phyloP scores from a whole-genome alignment of 495 filamentous ascomycete genomes.

The Penicillium daleae region DNA sequence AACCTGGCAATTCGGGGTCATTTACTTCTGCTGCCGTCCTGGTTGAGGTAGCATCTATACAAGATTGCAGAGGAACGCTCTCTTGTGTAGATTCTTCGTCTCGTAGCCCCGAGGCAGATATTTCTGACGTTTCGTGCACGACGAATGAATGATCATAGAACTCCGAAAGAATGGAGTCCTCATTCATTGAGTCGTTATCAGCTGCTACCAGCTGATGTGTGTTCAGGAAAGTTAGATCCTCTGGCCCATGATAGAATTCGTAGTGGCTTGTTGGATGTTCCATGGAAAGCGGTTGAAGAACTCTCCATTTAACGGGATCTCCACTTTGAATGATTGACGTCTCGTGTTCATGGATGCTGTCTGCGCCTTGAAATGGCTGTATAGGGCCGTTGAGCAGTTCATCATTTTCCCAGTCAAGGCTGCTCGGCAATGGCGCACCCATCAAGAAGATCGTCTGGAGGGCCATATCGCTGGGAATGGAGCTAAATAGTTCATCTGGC shows the following conservation, averaged over 20 bases:
- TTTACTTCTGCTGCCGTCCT: constrained; percentile 14
- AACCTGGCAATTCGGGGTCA: constrained; percentile 18
- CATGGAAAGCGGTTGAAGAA: constrained; percentile 29
- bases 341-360: constrained; percentile 13
- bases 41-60: constrained; percentile 26
- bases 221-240: constrained; percentile 54
- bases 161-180: constrained; percentile 54
- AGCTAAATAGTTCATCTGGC: neutral
- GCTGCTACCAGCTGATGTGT: constrained; percentile 42
- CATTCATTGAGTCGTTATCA: constrained; percentile 22
- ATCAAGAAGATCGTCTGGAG: constrained; percentile 59
- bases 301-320: constrained; percentile 46
- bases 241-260: constrained; percentile 19
- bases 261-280: constrained; percentile 12
- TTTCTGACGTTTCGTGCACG: constrained; percentile 55
- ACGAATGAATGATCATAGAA: constrained; percentile 78
- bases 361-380: constrained; percentile 45
- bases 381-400: constrained; percentile 54
- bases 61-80: constrained; percentile 32
- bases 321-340: constrained; percentile 11
- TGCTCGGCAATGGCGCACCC: constrained; percentile 60
- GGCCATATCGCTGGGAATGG: constrained; percentile 39
- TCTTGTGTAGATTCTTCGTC: constrained; percentile 31
- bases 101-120: constrained; percentile 26
- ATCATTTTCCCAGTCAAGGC: constrained; percentile 59